Evolutionary conservation across 345 rosid genomes (phyloP), one percentile per base, ranked within the genome.

Genomic region (Sisymbrium altissimum): DNA sequence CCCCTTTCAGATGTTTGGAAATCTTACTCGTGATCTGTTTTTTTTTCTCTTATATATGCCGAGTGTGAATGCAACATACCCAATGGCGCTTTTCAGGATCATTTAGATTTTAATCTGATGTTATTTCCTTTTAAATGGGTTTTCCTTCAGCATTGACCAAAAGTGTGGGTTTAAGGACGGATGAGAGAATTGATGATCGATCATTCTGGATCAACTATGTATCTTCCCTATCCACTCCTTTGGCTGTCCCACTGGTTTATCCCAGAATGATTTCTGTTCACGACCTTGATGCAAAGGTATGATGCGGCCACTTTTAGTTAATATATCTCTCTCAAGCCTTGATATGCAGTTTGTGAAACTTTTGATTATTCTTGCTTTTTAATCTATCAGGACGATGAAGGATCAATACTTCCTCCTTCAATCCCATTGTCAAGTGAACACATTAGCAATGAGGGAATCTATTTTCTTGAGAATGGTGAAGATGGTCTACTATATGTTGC

Each of bases 351-450:
- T 19, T 52, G 54, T 39, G 21, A 41, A 46, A 41, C 14, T 18
- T 41, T 36, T 69, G 70, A 72, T 64, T 27, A 32, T 45, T 60
- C 38, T 75, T 75, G 21, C 70, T 15, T 54, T 45, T 53, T 18
- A 49, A 58, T 30, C 71, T 78, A 58, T 73, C 73, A 95, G 97
- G 89, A 87, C 49, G 79, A 79, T 76, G 97, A 84, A 29, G 80
- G 84, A 68, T 25, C 60, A 2, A 44, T 70, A 27, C 68, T 91
- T 67, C 96, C 97, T 50, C 25, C 87, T 50, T 63, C 82, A 68
- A 83, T 94, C 74, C 97, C 97, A 29, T 93, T 94, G 64, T 83
- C 91, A 58, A 94, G 97, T 55, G 98, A 94, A 70, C 85, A 88
- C 36, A 73, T 94, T 62, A 86, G 83, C 21, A 90, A 88, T 59